A percentile compares a stretch with the other conserved stretches of the same genome.
Evolutionary conservation across 495 filamentous ascomycete species (phyloP).

Genomic region (Polyplosphaeria fusca): DNA sequence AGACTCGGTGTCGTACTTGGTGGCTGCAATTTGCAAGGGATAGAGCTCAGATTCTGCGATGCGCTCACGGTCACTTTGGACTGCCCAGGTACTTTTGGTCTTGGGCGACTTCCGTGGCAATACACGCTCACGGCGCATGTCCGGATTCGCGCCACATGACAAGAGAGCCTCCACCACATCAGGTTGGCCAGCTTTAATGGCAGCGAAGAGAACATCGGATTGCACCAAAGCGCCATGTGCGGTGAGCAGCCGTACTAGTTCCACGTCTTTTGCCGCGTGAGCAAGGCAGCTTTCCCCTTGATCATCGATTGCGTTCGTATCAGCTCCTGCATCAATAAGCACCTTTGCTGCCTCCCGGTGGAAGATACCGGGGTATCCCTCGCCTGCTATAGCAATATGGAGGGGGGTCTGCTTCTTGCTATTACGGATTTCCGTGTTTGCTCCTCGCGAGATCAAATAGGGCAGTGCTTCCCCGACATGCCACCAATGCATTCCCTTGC

Average conservation of each 20-base stretch:
- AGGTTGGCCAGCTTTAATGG: not conserved
- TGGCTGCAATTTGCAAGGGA: not conserved
- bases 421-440: slow-evolving; percentile 42
- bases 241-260: slow-evolving; percentile 4
- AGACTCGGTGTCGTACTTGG: not conserved
- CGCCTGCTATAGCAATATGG: slow-evolving; percentile 38
- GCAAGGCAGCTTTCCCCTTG: slow-evolving; percentile 22
- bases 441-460: slow-evolving; percentile 46
- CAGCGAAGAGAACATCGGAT: not conserved
- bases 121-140: not conserved
- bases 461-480: slow-evolving; percentile 43
- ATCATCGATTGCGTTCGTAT: slow-evolving; percentile 40
- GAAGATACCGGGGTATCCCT: not conserved
- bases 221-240: slow-evolving; percentile 4
- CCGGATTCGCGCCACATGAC: not conserved
- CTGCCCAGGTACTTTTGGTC: too few species aligned
- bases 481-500: slow-evolving; percentile 48
- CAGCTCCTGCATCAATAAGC: slow-evolving; percentile 42
- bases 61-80: too few species aligned
- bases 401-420: slow-evolving; percentile 44
- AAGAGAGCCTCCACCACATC: not conserved
- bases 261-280: not conserved
- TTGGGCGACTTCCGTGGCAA: not conserved
- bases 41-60: too few species aligned
- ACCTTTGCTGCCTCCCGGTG: slow-evolving; percentile 33